A percentile compares a stretch with the other conserved stretches of the same genome.
These are phyloP conservation scores for Omphalotus olearius DNA, from an alignment of 1,284 basidiomycete species.

Conservation along the genomic window DNA sequence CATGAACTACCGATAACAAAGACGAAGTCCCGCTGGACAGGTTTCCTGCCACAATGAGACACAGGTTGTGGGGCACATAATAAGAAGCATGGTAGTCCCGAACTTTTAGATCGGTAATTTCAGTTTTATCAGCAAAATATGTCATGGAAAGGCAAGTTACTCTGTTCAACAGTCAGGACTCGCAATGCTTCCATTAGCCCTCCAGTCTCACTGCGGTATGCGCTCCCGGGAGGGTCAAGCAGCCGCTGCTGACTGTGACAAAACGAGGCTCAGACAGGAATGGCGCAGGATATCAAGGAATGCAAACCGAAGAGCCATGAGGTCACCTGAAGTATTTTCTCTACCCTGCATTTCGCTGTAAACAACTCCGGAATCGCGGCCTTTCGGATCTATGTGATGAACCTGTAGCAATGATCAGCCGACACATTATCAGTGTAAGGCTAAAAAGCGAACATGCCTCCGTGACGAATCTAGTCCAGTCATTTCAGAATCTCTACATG, in stretches of 20 bases:
- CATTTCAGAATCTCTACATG: background rate
- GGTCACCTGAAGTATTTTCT: conserved; percentile 87
- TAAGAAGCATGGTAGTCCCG: conserved; percentile 87
- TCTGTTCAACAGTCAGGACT: conserved; percentile 85
- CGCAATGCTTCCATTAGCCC: conserved; percentile 93
- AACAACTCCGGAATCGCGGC: conserved; percentile 94
- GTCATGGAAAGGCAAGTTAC: conserved; percentile 41
- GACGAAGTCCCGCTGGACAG: conserved; percentile 67
- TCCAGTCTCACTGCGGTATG: conserved; percentile 95
- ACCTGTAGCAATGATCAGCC: conserved; percentile 45
- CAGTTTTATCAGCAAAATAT: background rate
- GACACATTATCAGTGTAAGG: background rate
- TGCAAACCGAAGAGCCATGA: conserved; percentile 81
- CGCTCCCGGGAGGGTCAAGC: conserved; percentile 80
- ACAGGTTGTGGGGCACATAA: conserved; percentile 94
- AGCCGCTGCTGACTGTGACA: conserved; percentile 67
- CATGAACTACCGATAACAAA: conserved; percentile 74
- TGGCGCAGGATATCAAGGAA: background rate
- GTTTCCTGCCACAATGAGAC: conserved; percentile 79
- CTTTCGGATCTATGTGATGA: conserved; percentile 89
- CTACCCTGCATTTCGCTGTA: conserved; percentile 99
- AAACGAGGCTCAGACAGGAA: conserved; percentile 11
- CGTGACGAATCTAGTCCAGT: conserved; percentile 63
- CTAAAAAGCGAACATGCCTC: conserved; percentile 50
- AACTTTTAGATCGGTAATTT: conserved; percentile 43